A percentile compares a stretch with the other conserved stretches of the same genome.
Evolutionary conservation across 768 basidiomycete species (phyloP).

Genomic region (Tricholoma saponaceum): DNA sequence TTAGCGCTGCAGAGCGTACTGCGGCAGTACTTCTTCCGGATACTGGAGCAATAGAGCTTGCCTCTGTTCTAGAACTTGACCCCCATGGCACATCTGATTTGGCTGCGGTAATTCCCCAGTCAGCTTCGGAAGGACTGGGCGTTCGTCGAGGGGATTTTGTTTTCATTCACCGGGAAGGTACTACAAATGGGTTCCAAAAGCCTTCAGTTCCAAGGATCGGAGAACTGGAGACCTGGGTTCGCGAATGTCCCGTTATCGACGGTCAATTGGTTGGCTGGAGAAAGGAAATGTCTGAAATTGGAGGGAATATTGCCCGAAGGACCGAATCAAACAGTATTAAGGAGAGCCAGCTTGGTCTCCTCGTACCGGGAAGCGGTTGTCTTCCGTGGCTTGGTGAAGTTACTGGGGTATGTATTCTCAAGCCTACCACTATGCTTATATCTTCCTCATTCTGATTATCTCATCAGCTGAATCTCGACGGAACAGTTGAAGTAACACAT

Average conservation of each 20-base stretch:
- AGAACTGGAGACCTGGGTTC: slow-evolving; percentile 78
- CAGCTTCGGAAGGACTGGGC: slow-evolving; percentile 61
- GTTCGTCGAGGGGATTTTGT: slow-evolving; percentile 83
- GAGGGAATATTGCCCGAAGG: slow-evolving; percentile 48
- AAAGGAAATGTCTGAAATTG: slow-evolving; percentile 66
- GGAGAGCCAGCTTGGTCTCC: slow-evolving; percentile 42
- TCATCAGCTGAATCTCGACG: slow-evolving; percentile 66
- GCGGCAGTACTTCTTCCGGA: slow-evolving; percentile 61
- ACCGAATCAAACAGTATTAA: slow-evolving; percentile 32
- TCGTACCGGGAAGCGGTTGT: slow-evolving; percentile 32
- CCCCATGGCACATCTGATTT: slow-evolving; percentile 67
- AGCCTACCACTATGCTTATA: neutral
- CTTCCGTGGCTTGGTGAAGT: slow-evolving; percentile 89
- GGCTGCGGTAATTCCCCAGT: slow-evolving; percentile 34
- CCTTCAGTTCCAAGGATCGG: slow-evolving; percentile 83
- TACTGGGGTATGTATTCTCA: slow-evolving; percentile 45
- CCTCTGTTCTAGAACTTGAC: slow-evolving; percentile 85
- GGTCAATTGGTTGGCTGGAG: slow-evolving; percentile 67
- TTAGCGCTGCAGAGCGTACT: slow-evolving; percentile 68
- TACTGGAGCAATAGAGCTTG: slow-evolving; percentile 53
- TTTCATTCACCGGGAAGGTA: slow-evolving; percentile 65
- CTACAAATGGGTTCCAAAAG: slow-evolving; percentile 65
- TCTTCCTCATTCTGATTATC: slow-evolving; percentile 4
- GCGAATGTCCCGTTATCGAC: slow-evolving; percentile 49
- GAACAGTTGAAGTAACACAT: slow-evolving; percentile 68